Evolutionary conservation across 495 filamentous ascomycete genomes (phyloP), one percentile per base, ranked within the genome.

Genomic region (Platismatia glauca): DNA sequence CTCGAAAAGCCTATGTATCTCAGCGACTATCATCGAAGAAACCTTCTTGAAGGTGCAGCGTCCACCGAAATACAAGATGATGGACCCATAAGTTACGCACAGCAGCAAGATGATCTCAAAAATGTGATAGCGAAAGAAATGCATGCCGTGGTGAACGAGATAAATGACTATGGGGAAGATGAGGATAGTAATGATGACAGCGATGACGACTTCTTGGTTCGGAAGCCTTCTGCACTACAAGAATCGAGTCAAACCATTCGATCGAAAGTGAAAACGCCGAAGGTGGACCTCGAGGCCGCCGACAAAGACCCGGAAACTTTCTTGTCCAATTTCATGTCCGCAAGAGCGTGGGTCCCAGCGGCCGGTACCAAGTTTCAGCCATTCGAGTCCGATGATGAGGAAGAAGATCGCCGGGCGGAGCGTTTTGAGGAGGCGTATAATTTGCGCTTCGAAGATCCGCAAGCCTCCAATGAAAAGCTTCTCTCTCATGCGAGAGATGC

Each of bases 351-450:
- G 94, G 79, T 90, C 31, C 84, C 89, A 12, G 78, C 82, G 13
- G 81, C 72, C 22, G 76, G 71, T 29, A 77, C 82, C 33, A 74
- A 75, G 13, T 88, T 86, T 67, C 76, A 88, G 57, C 87, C 91
- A 11, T 87, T 98, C 59, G 91, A 97, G 62, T 95, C 90, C 0
- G 94, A 98, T 66, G 94, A 97, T 59, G 89, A 88, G 27, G 89
- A 93, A 58, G 88, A 91, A 35, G 87, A 91, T 56, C 78, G 84
- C 18, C 81, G 85, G 33, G 92, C 93, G 39, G 94, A 98, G 33
- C 82, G 83, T 34, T 91, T 91, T 66, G 94, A 98, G 72, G 81
- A 87, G 59, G 92, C 91, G n/a, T 98, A 95, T 77, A 98, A 98
- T 73, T 77, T 96, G 73, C 88, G 94, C 31, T 98, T 98, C 68